Base-by-base conservation (phyloP, 73 alveolate species). In the Effrenium voratum region DNA sequence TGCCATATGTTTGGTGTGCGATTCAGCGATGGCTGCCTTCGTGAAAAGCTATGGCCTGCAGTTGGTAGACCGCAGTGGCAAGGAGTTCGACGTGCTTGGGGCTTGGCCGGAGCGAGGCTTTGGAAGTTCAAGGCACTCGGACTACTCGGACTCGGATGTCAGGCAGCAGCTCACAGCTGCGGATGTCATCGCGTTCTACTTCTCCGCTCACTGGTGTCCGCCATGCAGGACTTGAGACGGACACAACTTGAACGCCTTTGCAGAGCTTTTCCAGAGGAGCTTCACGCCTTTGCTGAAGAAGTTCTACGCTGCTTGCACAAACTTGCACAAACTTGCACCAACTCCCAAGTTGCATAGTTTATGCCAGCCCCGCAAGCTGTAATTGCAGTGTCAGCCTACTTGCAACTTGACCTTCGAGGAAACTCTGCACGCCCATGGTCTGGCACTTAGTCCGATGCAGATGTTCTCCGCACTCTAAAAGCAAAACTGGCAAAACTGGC, bases 191-290 rank as follows among this genome's bases (percentile, higher is more conserved):
- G 98, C 92, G 41, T 92, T 99, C 45, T 99, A 99, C 98, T 99
- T 99, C 99, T 99, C 99, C 16, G 99, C 99, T 46, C 99, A 99
- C 94, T 99, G 99, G 99, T 99, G 99, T 91, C 99, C 99, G 1
- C 99, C 99, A 19, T 99, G 99, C 99, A 77, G 99, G 90, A 91
- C 44, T 3, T 0, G 57, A 32, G 40, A 57, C 44, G 2, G 32
- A 13, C 50, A 50, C 52, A 72, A 34, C 46, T 30, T 8, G 24
- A 15, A 12, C 46, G 34, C 28, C n/a, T 15, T 36, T 22, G 34
- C 87, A 40, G 3, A 15, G 6, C 83, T 10, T n/a, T 47, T 16
- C n/a, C 72, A 22, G 72, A 90, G 97, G 97, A 75, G 76, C 5
- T 90, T 90, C 45, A 90, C 97, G 75, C 97, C 97, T 6, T 41